A percentile compares a stretch with the other conserved stretches of the same genome.
phyloP scores from a whole-genome alignment of 129 eudicot species.

The Arctium lappa region DNA sequence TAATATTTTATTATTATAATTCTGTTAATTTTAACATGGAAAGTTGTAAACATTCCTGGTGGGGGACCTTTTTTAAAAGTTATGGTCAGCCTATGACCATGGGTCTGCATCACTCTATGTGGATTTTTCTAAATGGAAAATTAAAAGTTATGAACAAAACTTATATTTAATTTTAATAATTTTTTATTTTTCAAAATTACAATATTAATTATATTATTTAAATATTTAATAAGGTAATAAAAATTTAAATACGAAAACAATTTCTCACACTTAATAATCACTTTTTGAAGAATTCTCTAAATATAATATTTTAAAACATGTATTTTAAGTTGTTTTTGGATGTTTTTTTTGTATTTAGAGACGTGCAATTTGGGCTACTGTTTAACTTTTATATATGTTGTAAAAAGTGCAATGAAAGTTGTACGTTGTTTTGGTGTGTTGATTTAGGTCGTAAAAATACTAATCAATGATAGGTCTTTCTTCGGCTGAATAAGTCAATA shows the following conservation, averaged over 20 bases:
- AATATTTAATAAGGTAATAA: too few species aligned
- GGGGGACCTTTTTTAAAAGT: constrained; percentile 25
- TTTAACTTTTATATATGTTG: neutral
- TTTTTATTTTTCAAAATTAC: too few species aligned
- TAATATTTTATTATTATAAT: neutral
- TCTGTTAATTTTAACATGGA: constrained; percentile 1
- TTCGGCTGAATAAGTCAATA: constrained; percentile 10
- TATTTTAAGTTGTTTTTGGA: neutral
- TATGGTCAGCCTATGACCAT: constrained; percentile 21
- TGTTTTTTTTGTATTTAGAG: neutral
- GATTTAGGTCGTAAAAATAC: neutral
- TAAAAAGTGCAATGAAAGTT: neutral
- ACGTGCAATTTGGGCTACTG: neutral
- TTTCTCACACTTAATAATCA: neutral
- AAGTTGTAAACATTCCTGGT: constrained; percentile 19
- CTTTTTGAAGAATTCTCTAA: neutral
- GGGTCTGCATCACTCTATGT: constrained; percentile 23
- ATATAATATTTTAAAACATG: neutral
- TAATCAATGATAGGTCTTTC: neutral
- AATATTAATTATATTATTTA: too few species aligned
- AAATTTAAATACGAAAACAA: neutral
- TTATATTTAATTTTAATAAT: too few species aligned
- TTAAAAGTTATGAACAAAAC: too few species aligned
- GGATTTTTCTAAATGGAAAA: neutral
- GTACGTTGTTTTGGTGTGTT: neutral